Evolutionary conservation across 306 rosid species (phyloP), one percentile per base, ranked within the genome.

Genomic region (Medicago ruthenica): DNA sequence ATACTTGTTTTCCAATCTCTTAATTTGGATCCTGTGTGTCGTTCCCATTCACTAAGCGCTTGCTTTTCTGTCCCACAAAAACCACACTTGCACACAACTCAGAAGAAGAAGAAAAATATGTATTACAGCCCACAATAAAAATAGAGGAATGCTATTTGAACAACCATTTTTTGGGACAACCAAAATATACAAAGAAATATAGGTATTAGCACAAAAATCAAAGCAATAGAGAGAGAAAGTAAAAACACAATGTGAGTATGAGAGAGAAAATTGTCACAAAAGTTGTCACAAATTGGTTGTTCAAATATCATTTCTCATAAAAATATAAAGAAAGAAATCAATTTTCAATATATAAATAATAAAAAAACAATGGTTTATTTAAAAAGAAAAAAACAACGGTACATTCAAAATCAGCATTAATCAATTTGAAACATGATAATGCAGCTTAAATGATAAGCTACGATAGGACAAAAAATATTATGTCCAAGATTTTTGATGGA

Each of bases 31-130:
- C 99, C 99, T 0, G 97, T 89, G 78, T 96, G 99, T 11, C 88
- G 87, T 82, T 92, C 98, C 99, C 99, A 96, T 76, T 90, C 98
- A 48, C 98, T 92, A 77, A 96, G 99, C 34, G 97, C 94, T 84
- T 92, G 97, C 86, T 96, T 96, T 86, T 92, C 93, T 39, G 91
- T 80, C 82, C 97, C 98, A 64, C 99, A 96, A 51, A 71, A 86
- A 24, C 93, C 96, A 81, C 99, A 96, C 76, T 92, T 89, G 92
- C 99, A 96, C 64, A 92, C 91, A 81, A 96, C 99, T 83, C 99
- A 92, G 90, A 61, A 80, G 80, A 54, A 83, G 72, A 71, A 78
- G 44, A 75, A 79, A 4, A 27, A 27, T 65, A 71, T 57, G 51
- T n/a, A 40, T 63, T 64, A 73, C 42, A 62, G 55, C 55, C 79